Percentiles rank a stretch among this genome's conserved stretches.
Conservation (phyloP, 1,284 basidiomycete genomes). For the Rhodotorula sp. region DNA sequence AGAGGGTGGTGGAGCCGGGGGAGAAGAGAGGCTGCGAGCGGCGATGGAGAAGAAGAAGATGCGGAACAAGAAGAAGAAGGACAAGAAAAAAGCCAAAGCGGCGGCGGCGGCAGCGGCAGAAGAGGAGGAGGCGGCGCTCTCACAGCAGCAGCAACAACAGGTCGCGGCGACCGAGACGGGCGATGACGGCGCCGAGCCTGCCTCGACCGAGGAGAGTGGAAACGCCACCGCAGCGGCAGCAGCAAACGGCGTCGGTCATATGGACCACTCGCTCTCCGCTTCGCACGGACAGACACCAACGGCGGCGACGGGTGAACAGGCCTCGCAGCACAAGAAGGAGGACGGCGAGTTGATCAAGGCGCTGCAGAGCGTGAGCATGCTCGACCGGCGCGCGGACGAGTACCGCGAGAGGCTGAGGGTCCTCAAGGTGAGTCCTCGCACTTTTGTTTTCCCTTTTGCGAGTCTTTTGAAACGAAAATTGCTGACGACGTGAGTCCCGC, state of each 20-base stretch:
- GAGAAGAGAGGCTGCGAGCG: neutral
- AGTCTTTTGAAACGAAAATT: no score
- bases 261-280: neutral
- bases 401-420: constrained; percentile 27
- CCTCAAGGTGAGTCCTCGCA: constrained; percentile 23
- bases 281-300: neutral
- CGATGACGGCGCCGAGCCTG: neutral
- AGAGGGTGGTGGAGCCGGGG: neutral
- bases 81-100: neutral
- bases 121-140: neutral
- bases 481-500: no score
- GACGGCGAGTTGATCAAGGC: constrained; percentile 31
- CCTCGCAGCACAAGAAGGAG: constrained; percentile 10
- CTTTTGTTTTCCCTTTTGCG: no score
- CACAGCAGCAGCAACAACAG: neutral
- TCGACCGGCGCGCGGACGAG: constrained; percentile 31
- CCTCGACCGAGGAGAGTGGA: neutral
- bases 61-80: constrained; percentile 6
- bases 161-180: neutral
- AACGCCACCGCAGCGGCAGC: neutral
- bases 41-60: constrained; percentile 4
- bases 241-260: neutral
- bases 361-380: constrained; percentile 23
- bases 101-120: neutral
- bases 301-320: neutral